phyloP scores from a whole-genome alignment of 2,329 filamentous ascomycete species.

The Trichoderma endophyticum region DNA sequence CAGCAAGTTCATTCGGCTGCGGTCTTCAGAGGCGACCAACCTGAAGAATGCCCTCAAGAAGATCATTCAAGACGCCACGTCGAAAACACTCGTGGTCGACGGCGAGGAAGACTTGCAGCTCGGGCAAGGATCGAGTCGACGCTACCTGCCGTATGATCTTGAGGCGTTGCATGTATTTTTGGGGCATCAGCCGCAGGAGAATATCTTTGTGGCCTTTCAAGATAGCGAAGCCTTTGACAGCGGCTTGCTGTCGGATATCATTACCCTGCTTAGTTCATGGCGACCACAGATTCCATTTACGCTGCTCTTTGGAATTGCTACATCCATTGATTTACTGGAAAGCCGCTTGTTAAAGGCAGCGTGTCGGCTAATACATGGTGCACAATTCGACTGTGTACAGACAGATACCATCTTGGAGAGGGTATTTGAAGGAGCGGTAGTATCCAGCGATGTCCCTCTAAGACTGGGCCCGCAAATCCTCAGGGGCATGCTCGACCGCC shows the following conservation, averaged over 20 bases:
- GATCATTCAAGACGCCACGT: slow-evolving; percentile 65
- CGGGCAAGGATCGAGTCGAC: slow-evolving; percentile 50
- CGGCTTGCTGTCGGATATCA: slow-evolving; percentile 65
- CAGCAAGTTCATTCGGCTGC: slow-evolving; percentile 62
- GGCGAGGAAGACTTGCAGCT: slow-evolving; percentile 56
- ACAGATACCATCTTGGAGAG: slow-evolving; percentile 68
- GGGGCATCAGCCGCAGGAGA: slow-evolving; percentile 49
- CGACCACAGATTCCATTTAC: slow-evolving; percentile 73
- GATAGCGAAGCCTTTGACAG: slow-evolving; percentile 82
- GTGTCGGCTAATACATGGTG: slow-evolving; percentile 64
- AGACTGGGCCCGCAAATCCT: slow-evolving; percentile 63
- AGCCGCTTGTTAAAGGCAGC: slow-evolving; percentile 68
- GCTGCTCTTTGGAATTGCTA: slow-evolving; percentile 75
- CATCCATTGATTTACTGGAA: slow-evolving; percentile 76
- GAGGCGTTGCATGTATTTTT: slow-evolving; percentile 64
- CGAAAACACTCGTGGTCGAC: slow-evolving; percentile 45
- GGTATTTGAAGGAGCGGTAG: slow-evolving; percentile 65
- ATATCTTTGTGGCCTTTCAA: slow-evolving; percentile 70
- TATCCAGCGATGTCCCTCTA: slow-evolving; percentile 53
- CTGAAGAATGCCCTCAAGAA: slow-evolving; percentile 70
- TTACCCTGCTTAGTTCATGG: slow-evolving; percentile 67
- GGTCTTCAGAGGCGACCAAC: slow-evolving; percentile 69
- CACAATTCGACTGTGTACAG: slow-evolving; percentile 74
- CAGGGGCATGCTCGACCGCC: slow-evolving; percentile 63
- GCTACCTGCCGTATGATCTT: slow-evolving; percentile 74